phyloP scores from a whole-genome alignment of 164 flowering plant species.

The Annona squamosa region DNA sequence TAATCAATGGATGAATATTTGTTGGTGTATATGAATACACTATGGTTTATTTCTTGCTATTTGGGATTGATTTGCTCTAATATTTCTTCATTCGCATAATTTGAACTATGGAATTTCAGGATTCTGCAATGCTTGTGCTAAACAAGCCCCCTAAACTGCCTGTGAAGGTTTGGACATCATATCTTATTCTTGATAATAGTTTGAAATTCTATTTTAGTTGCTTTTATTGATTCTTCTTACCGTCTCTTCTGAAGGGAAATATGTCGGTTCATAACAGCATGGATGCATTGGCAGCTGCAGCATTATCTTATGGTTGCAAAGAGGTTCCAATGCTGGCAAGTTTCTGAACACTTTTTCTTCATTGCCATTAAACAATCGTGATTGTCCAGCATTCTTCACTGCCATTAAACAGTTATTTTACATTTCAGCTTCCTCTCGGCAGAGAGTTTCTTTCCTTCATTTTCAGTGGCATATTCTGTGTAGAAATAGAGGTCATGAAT shows the following conservation, averaged over 20 bases:
- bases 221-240: constrained; percentile 5
- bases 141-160: constrained; percentile 93
- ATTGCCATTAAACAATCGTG: neutral
- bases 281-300: constrained; percentile 96
- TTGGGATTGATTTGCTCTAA: neutral
- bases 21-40: too few relatives aligned
- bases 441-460: too few relatives aligned
- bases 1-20: too few relatives aligned
- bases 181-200: neutral
- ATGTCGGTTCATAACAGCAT: constrained; percentile 90
- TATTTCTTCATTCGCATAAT: neutral
- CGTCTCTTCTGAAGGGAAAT: constrained; percentile 43
- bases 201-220: neutral
- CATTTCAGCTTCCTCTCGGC: too few relatives aligned
- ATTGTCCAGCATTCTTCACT: neutral
- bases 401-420: too few relatives aligned
- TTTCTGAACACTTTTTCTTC: neutral
- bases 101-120: constrained; percentile 39
- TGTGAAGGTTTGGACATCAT: constrained; percentile 55
- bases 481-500: too few relatives aligned
- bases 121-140: constrained; percentile 69
- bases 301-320: constrained; percentile 64
- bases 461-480: too few relatives aligned
- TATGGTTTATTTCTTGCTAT: neutral
- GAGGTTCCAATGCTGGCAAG: constrained; percentile 90